Conservation (phyloP, 1,284 basidiomycete genomes). For the Quambalaria eucalypti region DNA sequence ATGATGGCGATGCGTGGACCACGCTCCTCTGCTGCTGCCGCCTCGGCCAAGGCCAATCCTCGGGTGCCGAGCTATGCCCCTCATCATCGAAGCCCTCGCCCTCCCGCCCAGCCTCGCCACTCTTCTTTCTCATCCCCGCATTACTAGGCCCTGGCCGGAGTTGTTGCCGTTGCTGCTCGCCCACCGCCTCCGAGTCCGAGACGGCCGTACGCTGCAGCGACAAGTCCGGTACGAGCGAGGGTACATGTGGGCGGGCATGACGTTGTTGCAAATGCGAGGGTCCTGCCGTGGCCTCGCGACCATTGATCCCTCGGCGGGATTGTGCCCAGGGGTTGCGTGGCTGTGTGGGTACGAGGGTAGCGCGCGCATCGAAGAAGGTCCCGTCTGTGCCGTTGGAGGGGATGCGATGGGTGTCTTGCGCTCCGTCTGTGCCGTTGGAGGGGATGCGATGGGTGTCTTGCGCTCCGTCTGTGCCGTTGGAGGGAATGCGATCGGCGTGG, state of each 20-base stretch:
- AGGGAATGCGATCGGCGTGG: slow-evolving; percentile 1
- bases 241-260: not conserved
- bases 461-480: too few species aligned
- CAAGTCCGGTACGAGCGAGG: too few species aligned
- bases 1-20: too few species aligned
- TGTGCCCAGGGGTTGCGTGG: too few species aligned
- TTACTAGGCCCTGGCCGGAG: not conserved
- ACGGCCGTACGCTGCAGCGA: too few species aligned
- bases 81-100: not conserved
- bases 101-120: not conserved
- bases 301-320: too few species aligned
- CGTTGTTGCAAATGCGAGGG: too few species aligned
- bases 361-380: not conserved
- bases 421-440: too few species aligned
- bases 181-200: not conserved
- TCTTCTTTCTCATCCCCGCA: not conserved
- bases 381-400: not conserved
- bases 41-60: not conserved
- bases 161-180: too few species aligned
- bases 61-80: not conserved
- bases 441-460: slow-evolving; percentile 2
- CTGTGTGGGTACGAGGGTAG: too few species aligned
- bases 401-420: slow-evolving; percentile 1
- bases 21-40: not conserved
- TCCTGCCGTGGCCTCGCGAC: not conserved